Evolutionary conservation across 73 alveolate species (phyloP).

Genomic region (Blepharisma stoltei): DNA sequence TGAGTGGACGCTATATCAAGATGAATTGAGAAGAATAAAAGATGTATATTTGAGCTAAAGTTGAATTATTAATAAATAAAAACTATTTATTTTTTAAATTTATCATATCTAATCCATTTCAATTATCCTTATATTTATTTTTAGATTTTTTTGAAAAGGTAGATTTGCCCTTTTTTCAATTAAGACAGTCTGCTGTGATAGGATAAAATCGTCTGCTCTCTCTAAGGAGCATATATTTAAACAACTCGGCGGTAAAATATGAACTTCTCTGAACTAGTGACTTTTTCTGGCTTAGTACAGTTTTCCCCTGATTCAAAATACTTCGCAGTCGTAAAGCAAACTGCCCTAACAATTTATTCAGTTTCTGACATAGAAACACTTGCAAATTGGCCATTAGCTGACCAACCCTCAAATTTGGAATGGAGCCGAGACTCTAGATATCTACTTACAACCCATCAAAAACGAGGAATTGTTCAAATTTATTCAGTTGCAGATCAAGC

Average conservation of each 20-base stretch:
- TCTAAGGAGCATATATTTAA: too few species aligned
- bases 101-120: too few species aligned
- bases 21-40: too few species aligned
- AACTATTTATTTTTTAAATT: too few species aligned
- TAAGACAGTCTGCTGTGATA: too few species aligned
- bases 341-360: constrained; percentile 19
- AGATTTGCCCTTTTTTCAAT: too few species aligned
- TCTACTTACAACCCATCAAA: constrained; percentile 59
- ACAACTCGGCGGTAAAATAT: constrained; percentile 25
- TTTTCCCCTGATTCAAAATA: constrained; percentile 64
- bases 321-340: constrained; percentile 37
- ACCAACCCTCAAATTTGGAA: constrained; percentile 62
- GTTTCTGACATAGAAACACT: background rate
- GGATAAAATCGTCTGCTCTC: too few species aligned
- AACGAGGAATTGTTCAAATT: constrained; percentile 69
- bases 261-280: constrained; percentile 62
- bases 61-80: too few species aligned
- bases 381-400: constrained; percentile 37
- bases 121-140: too few species aligned
- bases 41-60: too few species aligned
- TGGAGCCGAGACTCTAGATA: constrained; percentile 89
- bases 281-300: constrained; percentile 52
- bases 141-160: too few species aligned
- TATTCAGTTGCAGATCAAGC: constrained; percentile 68
- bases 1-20: too few species aligned